phyloP scores from a whole-genome alignment of 140 eudicot genomes.

The Senecio squalidus region DNA sequence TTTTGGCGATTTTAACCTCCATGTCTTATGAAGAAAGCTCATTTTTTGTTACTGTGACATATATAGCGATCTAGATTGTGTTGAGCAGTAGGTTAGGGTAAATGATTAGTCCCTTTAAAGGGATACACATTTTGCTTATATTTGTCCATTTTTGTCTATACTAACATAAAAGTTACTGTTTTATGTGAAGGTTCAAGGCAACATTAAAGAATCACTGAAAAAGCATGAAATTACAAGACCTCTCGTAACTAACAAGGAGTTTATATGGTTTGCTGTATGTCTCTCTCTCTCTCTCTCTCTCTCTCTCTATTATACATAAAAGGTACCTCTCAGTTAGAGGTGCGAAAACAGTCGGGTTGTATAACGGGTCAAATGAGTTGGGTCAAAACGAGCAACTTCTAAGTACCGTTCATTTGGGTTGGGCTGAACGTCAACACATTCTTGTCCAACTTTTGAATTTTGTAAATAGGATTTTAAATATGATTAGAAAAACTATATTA shows the following conservation, averaged over 20 bases:
- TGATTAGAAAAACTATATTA: too few relatives aligned
- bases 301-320: too few relatives aligned
- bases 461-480: too few relatives aligned
- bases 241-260: constrained; percentile 66
- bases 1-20: neutral
- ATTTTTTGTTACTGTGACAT: neutral
- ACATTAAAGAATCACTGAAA: constrained; percentile 52
- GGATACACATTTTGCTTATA: neutral
- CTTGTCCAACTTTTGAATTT: neutral
- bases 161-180: constrained; percentile 2
- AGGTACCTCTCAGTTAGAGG: too few relatives aligned
- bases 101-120: neutral
- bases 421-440: too few relatives aligned
- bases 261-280: constrained; percentile 83
- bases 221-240: constrained; percentile 55
- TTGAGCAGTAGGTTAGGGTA: neutral
- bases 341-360: too few relatives aligned
- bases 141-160: neutral
- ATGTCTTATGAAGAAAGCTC: too few relatives aligned
- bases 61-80: neutral
- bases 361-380: too few relatives aligned
- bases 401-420: neutral
- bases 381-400: too few relatives aligned
- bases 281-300: constrained; percentile 9
- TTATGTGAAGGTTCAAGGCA: constrained; percentile 54